Base-by-base conservation (phyloP, 805 yeast species). In the Hermanozyma aechmeae region DNA sequence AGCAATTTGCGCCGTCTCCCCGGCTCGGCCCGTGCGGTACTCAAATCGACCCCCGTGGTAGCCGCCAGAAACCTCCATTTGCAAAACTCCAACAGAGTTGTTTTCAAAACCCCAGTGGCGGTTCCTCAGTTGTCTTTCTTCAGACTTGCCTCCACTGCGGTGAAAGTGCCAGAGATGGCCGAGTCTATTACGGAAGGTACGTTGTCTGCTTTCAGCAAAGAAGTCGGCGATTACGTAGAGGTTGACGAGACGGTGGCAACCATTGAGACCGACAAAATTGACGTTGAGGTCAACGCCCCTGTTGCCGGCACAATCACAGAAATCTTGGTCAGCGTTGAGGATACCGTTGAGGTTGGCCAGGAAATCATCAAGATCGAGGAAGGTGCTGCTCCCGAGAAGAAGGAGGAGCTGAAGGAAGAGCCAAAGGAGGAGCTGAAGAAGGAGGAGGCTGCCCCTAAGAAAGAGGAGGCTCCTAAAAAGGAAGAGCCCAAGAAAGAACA, bases 181-280 rank as follows among this genome's bases (percentile, higher is more conserved):
- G 98, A 92, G 64, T 87, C 96, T 28, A 79, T 92, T 51, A 84
- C 96, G 24, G 98, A 92, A 60, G 98, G 98, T 54, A 84, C 97
- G 28, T 71, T 92, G 42, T 67, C 83, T 38, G 40, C 71, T 12
- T 79, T 64, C 51, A 62, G 67, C 40, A 79, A 79, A 53, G 61
- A 73, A 37, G 85, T 86, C 37, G 98, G 98, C 42, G 97, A 89
- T 36, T 86, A 61, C 46, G 89, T 89, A 32, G 73, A 70, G 34
- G 74, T 65, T 43, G 97, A 89, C 58, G 97, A 89, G 63, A 76
- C 82, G 41, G 68, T 92, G 44, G 97, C 97, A 34, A 87, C 96
- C 40, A 89, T 92, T 46, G 98, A 92, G 66, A 92, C 98, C 28
- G 98, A 92, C 60, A 92, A 92, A 68, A 87, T 92, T 48, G 98